Evolutionary conservation across 2,329 filamentous ascomycete species (phyloP), one percentile per base, ranked within the genome.

Genomic region (Ophiocordyceps polyrhachis-furcata): DNA sequence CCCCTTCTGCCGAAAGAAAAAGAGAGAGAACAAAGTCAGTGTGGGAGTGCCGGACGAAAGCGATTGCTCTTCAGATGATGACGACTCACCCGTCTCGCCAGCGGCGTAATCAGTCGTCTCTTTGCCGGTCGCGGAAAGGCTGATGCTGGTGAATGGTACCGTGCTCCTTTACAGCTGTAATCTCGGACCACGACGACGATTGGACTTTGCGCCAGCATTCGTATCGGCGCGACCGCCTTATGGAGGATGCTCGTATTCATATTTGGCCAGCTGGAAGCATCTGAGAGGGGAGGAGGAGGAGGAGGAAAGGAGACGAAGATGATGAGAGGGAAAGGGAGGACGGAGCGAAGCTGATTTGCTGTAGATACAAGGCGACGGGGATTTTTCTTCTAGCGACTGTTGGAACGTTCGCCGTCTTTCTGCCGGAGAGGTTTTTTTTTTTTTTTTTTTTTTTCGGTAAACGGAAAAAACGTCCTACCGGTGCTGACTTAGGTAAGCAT

Each of bases 241-340:
- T 62, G 61, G 48, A 71, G 52, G 50, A 69, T 54, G 53, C 58
- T 66, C 38, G 68, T 60, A 54, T 69, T 71, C 69, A 72, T 71
- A 40, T 50, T 62, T 2, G 2, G 11, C 2, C 20, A 15, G 38
- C 1, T 3, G 13, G 12, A 13, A 11, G 38, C 19, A 41, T 41
- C 38, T 21, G 20, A 23, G 20, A 14, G 13, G 12, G n/a, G 38
- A 15, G 13, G 20, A 23, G 14, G 12, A 12, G 38, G 6, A 14
- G 19, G 3, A 19, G 19, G 38, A 45, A 29, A 41, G 17, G 12
- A 15, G 41, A 25, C 23, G 12, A 23, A 21, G 19, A 12, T 13
- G 19, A 40, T 21, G 20, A 37, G 3, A 37, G 21, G 21, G n/a
- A n/a, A n/a, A n/a, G 21, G 21, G 21, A 37, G 42, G 5, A 38